Evolutionary conservation across 1,284 basidiomycete species (phyloP).

Genomic region (Ustilago cynodontis): DNA sequence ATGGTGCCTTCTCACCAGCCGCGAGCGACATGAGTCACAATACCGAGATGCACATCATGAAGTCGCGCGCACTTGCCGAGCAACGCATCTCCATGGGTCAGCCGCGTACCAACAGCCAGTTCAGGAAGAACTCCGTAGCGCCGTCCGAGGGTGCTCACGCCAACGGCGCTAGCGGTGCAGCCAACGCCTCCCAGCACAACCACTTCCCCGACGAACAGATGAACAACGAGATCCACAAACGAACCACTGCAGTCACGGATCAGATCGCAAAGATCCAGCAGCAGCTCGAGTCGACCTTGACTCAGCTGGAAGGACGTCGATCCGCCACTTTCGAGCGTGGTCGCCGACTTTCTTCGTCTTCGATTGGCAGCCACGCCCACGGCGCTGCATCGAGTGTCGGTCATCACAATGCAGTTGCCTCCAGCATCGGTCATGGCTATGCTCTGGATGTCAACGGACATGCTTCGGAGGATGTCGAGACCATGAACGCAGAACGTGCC

Average conservation of each 20-base stretch:
- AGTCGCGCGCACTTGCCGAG: constrained; percentile 60
- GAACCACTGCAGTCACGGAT: constrained; percentile 61
- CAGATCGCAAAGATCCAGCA: constrained; percentile 65
- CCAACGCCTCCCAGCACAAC: constrained; percentile 34
- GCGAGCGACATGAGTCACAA: constrained; percentile 49
- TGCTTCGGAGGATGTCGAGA: constrained; percentile 43
- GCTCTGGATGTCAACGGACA: constrained; percentile 14
- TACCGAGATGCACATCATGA: constrained; percentile 58
- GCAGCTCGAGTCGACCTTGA: constrained; percentile 64
- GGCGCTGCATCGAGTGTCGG: constrained; percentile 54
- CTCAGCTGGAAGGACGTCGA: constrained; percentile 60
- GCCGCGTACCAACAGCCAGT: constrained; percentile 17
- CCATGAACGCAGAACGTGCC: constrained; percentile 29
- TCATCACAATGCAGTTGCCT: constrained; percentile 43
- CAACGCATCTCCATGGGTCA: constrained; percentile 59
- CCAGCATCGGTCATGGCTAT: constrained; percentile 34
- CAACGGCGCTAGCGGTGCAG: constrained; percentile 11
- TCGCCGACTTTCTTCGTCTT: constrained; percentile 42
- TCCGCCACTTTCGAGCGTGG: constrained; percentile 54
- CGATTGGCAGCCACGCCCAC: constrained; percentile 34
- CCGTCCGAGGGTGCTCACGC: constrained; percentile 17
- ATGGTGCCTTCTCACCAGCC: constrained; percentile 32
- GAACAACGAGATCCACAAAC: constrained; percentile 64
- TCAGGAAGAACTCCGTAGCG: constrained; percentile 20
- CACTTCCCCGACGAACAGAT: constrained; percentile 67